phyloP scores from a whole-genome alignment of 352 stramenopile species.

The Globisporangium okanoganense region DNA sequence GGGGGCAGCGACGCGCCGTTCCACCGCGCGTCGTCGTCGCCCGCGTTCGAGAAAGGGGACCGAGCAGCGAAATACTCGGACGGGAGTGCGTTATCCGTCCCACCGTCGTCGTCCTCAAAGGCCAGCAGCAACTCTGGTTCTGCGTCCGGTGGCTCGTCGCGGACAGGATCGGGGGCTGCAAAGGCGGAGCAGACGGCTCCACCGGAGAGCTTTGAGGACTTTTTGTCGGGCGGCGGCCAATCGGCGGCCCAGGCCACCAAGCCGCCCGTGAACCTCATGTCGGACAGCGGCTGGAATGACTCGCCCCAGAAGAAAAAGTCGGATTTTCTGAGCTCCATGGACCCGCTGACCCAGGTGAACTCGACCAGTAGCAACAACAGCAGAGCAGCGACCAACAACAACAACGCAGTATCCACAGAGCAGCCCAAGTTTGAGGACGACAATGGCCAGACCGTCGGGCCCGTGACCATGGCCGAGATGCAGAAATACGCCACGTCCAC shows the following conservation, averaged over 20 bases:
- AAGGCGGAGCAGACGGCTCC: conserved; percentile 23
- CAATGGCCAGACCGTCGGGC: conserved; percentile 69
- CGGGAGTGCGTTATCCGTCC: conserved; percentile 17
- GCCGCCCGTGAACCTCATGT: conserved; percentile 69
- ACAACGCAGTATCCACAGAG: conserved; percentile 24
- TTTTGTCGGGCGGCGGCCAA: conserved; percentile 49
- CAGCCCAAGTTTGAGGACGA: conserved; percentile 79
- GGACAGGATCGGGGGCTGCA: conserved; percentile 20
- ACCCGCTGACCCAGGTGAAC: conserved; percentile 43
- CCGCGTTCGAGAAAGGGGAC: conserved; percentile 37
- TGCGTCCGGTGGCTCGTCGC: conserved; percentile 22
- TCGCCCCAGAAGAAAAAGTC: conserved; percentile 28
- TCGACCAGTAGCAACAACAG: not conserved
- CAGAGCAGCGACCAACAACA: not conserved
- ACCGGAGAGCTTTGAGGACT: conserved; percentile 63
- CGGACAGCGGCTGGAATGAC: conserved; percentile 49
- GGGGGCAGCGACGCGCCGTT: conserved; percentile 23
- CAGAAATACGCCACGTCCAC: conserved; percentile 55
- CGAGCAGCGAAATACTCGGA: conserved; percentile 71
- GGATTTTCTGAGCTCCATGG: conserved; percentile 64
- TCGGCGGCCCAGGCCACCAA: conserved; percentile 10
- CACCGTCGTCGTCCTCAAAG: not conserved
- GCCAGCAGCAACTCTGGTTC: conserved; percentile 1
- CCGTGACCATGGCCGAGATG: conserved; percentile 84
- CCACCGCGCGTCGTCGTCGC: conserved; percentile 39